Evolutionary conservation across 139 green algal genomes (phyloP).

Genomic region (Mesostigma viride): DNA sequence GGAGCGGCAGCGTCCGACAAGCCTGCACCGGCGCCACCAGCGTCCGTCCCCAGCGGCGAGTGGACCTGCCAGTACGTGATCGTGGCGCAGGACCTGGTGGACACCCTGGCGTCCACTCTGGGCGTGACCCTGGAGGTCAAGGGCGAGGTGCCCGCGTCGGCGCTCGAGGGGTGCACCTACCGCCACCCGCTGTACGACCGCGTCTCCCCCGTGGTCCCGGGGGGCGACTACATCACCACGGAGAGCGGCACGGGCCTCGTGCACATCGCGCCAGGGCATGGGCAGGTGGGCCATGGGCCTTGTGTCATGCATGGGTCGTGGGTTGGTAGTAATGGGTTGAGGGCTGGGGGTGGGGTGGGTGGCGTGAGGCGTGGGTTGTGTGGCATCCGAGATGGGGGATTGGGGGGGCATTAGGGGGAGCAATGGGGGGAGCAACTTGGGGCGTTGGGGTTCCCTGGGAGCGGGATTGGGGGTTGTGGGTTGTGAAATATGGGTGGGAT

Average conservation of each 20-base stretch:
- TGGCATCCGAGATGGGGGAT: too few species aligned
- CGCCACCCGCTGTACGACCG: constrained; percentile 78
- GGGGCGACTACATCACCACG: constrained; percentile 97
- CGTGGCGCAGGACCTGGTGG: constrained; percentile 66
- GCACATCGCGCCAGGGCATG: constrained; percentile 89
- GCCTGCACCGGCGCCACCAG: too few species aligned
- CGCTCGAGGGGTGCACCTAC: constrained; percentile 75
- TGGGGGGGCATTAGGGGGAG: too few species aligned
- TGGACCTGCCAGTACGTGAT: constrained; percentile 21
- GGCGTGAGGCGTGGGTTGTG: too few species aligned
- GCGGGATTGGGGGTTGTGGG: too few species aligned
- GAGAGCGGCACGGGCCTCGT: constrained; percentile 93
- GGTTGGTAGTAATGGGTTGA: too few species aligned
- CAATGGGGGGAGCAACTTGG: too few species aligned
- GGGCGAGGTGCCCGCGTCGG: constrained; percentile 45
- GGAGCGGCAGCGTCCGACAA: not conserved
- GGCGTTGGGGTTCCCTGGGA: too few species aligned
- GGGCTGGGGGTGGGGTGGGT: too few species aligned
- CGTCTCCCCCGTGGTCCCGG: constrained; percentile 68
- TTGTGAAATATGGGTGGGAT: too few species aligned
- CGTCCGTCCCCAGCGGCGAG: too few species aligned
- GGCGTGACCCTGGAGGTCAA: constrained; percentile 41
- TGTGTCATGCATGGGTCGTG: not conserved
- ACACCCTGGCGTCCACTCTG: constrained; percentile 54
- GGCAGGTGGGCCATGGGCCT: constrained; percentile 19